Evolutionary conservation across 2,329 filamentous ascomycete species (phyloP).

Genomic region (Pseudogymnoascus sp.): DNA sequence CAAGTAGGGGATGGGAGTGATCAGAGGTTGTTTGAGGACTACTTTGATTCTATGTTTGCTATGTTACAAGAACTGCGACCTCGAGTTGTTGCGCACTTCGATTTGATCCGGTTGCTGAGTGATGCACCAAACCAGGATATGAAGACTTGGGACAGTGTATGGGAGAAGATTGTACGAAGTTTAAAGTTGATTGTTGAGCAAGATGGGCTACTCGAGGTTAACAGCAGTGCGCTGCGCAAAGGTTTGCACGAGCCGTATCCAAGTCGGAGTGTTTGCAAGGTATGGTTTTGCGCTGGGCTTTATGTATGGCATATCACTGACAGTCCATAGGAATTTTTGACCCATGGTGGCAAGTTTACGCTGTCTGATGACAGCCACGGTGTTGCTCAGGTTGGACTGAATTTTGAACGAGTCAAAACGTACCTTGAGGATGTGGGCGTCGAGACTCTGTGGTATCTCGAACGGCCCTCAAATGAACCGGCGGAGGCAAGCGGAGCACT

Average conservation of each 20-base stretch:
- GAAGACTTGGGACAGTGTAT: constrained; percentile 52
- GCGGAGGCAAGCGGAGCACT: neutral
- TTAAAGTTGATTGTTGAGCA: constrained; percentile 61
- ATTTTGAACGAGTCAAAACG: constrained; percentile 62
- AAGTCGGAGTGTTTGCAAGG: constrained; percentile 66
- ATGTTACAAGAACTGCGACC: constrained; percentile 71
- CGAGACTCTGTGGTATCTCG: constrained; percentile 43
- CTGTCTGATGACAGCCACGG: constrained; percentile 94
- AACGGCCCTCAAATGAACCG: neutral
- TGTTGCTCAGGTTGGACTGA: constrained; percentile 75
- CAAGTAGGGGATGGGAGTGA: constrained; percentile 48
- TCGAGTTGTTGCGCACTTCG: constrained; percentile 84
- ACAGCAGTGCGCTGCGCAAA: constrained; percentile 80
- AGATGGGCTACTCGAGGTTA: constrained; percentile 80
- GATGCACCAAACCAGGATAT: constrained; percentile 49
- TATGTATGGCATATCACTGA: constrained; percentile 1
- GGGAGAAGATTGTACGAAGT: constrained; percentile 67
- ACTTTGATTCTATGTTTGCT: constrained; percentile 78
- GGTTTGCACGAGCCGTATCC: constrained; percentile 89
- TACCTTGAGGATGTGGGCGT: constrained; percentile 64
- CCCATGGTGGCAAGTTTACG: constrained; percentile 71
- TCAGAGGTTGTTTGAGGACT: constrained; percentile 67
- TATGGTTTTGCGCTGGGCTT: constrained; percentile 32
- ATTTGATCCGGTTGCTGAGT: constrained; percentile 77
- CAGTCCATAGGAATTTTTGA: constrained; percentile 54